Evolutionary conservation across 805 yeast species (phyloP).

Genomic region (Kazachstania psychrophila): DNA sequence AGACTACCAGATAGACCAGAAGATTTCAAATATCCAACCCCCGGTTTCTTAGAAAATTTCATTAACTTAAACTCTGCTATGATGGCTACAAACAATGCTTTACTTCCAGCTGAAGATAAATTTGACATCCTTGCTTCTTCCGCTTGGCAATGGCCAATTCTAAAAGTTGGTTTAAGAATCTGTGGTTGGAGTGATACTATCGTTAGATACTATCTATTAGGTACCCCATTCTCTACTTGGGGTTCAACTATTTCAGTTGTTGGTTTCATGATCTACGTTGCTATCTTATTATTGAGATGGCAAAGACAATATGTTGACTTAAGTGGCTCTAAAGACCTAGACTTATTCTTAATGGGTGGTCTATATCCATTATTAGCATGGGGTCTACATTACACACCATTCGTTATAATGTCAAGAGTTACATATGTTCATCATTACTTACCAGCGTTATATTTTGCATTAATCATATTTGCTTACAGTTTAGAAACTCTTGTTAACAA

Average conservation of each 20-base stretch:
- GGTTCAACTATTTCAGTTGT: conserved; percentile 55
- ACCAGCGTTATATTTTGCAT: conserved; percentile 75
- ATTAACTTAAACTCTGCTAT: conserved; percentile 69
- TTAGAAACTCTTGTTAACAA: conserved; percentile 38
- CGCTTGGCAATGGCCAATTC: conserved; percentile 87
- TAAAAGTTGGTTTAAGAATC: conserved; percentile 65
- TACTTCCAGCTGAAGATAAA: conserved; percentile 69
- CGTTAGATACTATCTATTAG: conserved; percentile 59
- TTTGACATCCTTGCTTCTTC: conserved; percentile 61
- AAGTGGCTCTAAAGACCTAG: conserved; percentile 36
- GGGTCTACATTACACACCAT: conserved; percentile 70
- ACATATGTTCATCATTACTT: conserved; percentile 79
- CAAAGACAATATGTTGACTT: conserved; percentile 70
- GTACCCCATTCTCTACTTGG: conserved; percentile 76
- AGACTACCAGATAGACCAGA: conserved; percentile 46
- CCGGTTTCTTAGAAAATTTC: conserved; percentile 70
- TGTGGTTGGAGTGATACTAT: conserved; percentile 65
- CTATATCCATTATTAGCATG: conserved; percentile 73
- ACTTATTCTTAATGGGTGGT: conserved; percentile 59
- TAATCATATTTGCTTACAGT: conserved; percentile 45
- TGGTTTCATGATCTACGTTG: conserved; percentile 40
- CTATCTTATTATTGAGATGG: conserved; percentile 57
- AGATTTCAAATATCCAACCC: conserved; percentile 46
- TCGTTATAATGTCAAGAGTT: conserved; percentile 75
- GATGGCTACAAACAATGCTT: conserved; percentile 90